Evolutionary conservation across 2,329 filamentous ascomycete species (phyloP).

Genomic region (Phaeomoniella chlamydospora): DNA sequence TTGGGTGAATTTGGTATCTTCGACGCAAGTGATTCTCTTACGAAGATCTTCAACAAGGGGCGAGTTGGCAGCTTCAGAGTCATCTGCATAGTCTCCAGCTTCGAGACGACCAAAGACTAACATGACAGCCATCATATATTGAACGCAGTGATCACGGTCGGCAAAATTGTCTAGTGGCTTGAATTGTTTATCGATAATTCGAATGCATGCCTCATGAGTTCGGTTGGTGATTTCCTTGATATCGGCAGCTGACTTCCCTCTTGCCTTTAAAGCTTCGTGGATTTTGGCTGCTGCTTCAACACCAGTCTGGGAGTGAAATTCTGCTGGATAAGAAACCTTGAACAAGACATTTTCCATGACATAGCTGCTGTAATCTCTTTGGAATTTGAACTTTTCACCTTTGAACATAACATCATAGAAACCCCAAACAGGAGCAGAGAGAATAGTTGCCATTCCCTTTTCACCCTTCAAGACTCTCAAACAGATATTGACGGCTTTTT

Average conservation of each 20-base stretch:
- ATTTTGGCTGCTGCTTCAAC: constrained; percentile 89
- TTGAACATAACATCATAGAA: constrained; percentile 99
- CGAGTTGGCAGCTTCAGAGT: constrained; percentile 80
- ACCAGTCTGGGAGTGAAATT: constrained; percentile 66
- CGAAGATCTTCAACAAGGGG: constrained; percentile 80
- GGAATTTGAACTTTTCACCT: constrained; percentile 91
- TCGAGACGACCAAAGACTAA: constrained; percentile 87
- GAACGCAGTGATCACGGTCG: constrained; percentile 97
- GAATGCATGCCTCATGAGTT: constrained; percentile 95
- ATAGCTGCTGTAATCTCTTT: constrained; percentile 91
- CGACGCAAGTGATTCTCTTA: constrained; percentile 87
- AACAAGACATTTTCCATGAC: constrained; percentile 99
- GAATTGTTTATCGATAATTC: constrained; percentile 99
- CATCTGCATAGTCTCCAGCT: constrained; percentile 86
- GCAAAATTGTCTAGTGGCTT: constrained; percentile 99
- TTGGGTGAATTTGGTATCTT: constrained; percentile 84
- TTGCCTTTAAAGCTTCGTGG: constrained; percentile 62
- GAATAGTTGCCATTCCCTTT: constrained; percentile 77
- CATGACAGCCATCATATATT: constrained; percentile 97
- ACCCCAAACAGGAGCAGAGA: constrained; percentile 87
- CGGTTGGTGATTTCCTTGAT: constrained; percentile 89
- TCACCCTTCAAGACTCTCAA: constrained; percentile 88
- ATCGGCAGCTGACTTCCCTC: constrained; percentile 84
- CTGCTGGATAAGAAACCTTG: constrained; percentile 97
- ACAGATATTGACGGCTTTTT: constrained; percentile 81